Evolutionary conservation across 2,329 filamentous ascomycete species (phyloP), one percentile per base, ranked within the genome.

Genomic region (Ambrosiella cleistominuta): DNA sequence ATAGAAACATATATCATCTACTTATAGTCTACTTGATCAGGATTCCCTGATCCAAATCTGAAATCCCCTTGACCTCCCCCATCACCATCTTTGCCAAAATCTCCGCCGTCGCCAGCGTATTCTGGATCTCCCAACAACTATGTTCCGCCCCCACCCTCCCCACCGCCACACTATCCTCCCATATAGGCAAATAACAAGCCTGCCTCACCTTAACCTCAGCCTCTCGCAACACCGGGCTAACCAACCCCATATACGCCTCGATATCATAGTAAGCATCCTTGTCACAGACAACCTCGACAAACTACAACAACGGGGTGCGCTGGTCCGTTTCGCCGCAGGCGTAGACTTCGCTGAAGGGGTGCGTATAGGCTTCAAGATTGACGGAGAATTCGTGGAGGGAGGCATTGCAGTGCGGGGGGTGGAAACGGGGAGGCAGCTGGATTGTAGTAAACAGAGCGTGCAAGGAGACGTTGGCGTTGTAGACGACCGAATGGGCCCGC

Each of bases 111-210:
- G 78, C 93, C 1, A 91, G 90, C 0, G 83, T 88, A 71, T 98
- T 97, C 72, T 97, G 91, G 19, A 98, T 95, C 0, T 93, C 93
- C 93, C 93, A 98, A 71, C 91, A 97, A 1, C 89, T 95, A 73
- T 98, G 93, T 0, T 93, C 93, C 0, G 88, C 79, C 0, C 93
- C 93, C 61, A 97, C 74, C 68, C 85, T 83, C 76, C 73, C n/a
- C 82, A 80, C 56, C 75, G 74, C 54, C 2, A 75, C 72, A 64
- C 77, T 74, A 61, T 90, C 85, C 15, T 54, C 52, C 19, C 15
- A 54, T 63, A 84, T 86, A 0, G 93, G 93, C 54, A 98, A 74
- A 70, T 98, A 98, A 70, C 93, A 98, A 27, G 93, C 90, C 72
- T 98, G 93, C 63, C 82, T 80, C 4, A 81, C 79, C 58, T 83